Evolutionary conservation across 768 basidiomycete genomes (phyloP), one percentile per base, ranked within the genome.

Genomic region (Gloeostereum incarnatum): DNA sequence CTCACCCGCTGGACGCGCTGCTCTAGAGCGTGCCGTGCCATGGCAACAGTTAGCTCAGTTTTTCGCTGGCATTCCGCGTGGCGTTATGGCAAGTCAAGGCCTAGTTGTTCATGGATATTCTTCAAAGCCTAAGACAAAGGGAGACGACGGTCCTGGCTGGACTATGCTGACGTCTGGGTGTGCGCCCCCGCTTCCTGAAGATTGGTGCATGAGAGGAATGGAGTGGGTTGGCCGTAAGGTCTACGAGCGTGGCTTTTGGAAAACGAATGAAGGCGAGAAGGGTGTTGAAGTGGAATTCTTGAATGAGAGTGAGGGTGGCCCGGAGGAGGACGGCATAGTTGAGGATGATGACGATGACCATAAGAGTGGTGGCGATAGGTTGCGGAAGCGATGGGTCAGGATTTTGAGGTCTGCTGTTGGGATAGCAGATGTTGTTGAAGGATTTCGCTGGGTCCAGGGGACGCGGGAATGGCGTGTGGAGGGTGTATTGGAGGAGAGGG

Each of bases 161-260:
- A 55, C 62, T 17, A 76, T 92, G 65, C 65, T 87, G 22, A 84
- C 82, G 0, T 76, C 67, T 31, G 75, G 75, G 10, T 81, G 76
- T 44, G 61, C 73, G 16, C 79, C 80, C 0, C 80, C 88, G 0
- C 62, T 98, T 2, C 72, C 86, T 0, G 96, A 99, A 58, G 96
- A 98, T 51, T 97, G 93, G 91, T 87, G 85, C 50, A 55, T 97
- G 47, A 73, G 96, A 22, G 96, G 96, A 1, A 89, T 93, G 81
- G 92, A 92, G 49, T 99, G 96, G 96, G 82, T 89, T 3, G 84
- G 88, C 5, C 70, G 89, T 42, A 76, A 78, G 44, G 80, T 97
- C 11, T 98, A 84, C 54, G 91, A 94, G 56, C 77, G 88, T 27
- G 94, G 93, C 0, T 98, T 82, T 56, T 99, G 96, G 96, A 87